These are phyloP conservation scores for Globisporangium nunn DNA, from an alignment of 352 stramenopile genomes.

Conservation along the genomic window DNA sequence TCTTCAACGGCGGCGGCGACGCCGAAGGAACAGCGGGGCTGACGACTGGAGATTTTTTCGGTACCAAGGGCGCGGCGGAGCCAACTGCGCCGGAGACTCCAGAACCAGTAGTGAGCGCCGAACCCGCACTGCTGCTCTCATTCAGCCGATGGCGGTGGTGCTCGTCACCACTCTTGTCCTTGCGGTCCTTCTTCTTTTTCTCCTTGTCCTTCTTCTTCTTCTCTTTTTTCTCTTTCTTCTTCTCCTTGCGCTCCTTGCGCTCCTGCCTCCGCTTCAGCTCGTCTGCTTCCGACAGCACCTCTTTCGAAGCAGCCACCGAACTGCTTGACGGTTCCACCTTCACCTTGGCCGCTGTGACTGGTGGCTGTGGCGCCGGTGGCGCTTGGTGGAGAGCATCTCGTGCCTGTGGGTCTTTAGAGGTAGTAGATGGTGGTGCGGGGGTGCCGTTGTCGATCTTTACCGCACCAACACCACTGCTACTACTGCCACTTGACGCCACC, in stretches of 20 bases:
- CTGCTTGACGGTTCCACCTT: not conserved
- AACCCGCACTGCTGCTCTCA: not conserved
- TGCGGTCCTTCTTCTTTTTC: slow-evolving; percentile 6
- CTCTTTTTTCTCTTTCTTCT: slow-evolving; percentile 66
- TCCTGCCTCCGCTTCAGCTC: slow-evolving; percentile 44
- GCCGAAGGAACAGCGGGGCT: not conserved
- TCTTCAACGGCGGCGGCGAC: slow-evolving; percentile 1
- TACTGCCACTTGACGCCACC: not conserved
- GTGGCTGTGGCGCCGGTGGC: not conserved
- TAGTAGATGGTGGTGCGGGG: too few species aligned
- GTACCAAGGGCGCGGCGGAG: not conserved
- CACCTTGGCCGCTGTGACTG: not conserved
- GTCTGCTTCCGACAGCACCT: slow-evolving; percentile 4
- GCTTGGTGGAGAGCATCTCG: too few species aligned
- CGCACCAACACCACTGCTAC: not conserved
- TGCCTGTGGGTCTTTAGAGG: not conserved
- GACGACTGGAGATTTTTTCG: not conserved
- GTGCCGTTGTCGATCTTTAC: slow-evolving; percentile 5
- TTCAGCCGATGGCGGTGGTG: not conserved
- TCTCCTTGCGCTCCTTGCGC: slow-evolving; percentile 60
- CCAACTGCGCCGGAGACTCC: not conserved
- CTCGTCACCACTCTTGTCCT: slow-evolving; percentile 12
- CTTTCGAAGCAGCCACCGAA: not conserved
- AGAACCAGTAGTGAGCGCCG: not conserved
- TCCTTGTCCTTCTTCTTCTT: slow-evolving; percentile 55